Evolutionary conservation across 352 stramenopile genomes (phyloP), one percentile per base, ranked within the genome.

Genomic region (Albugo candida): DNA sequence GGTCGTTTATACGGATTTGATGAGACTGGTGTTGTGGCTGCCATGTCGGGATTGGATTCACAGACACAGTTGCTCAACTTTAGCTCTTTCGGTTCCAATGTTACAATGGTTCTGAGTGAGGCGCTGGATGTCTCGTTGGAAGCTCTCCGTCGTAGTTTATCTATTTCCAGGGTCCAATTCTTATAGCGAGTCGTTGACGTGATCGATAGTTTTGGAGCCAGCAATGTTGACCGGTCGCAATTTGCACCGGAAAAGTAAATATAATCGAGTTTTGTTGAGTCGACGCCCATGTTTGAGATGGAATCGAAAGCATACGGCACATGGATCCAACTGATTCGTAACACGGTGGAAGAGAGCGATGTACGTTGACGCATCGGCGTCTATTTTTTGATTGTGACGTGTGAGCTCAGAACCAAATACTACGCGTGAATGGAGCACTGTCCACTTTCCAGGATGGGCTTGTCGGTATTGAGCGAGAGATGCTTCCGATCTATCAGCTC

Each of bases 21-120:
- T 51, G 80, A 91, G 51, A 92, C 73, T 5, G 80, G 80, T 31
- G 70, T 92, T 20, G 80, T 89, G 18, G 75, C 76, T 24, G 76
- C 71, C 24, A 92, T 92, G 80, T 91, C 77, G 5, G 69, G 62
- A 11, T 86, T 82, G 50, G 67, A 62, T 47, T 80, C 77, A 6
- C 65, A 91, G 18, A 75, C 67, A 1, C 77, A 89, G 50, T 73
- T 91, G 44, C 72, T 91, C 36, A 91, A 91, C 48, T 70, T 91
- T 44, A 82, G 67, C n/a, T 85, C 70, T 39, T 91, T 84, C 45
- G 72, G 66, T 35, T 85, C 74, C 20, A 91, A 91, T 53, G 68
- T 87, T 13, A 65, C 72, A 39, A 80, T 91, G 36, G 77, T 91
- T 39, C 58, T 91, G 11, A 75, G 87, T n/a, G 60, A 83, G 47